phyloP scores from a whole-genome alignment of 495 filamentous ascomycete species.

The Aspergillus campestris region DNA sequence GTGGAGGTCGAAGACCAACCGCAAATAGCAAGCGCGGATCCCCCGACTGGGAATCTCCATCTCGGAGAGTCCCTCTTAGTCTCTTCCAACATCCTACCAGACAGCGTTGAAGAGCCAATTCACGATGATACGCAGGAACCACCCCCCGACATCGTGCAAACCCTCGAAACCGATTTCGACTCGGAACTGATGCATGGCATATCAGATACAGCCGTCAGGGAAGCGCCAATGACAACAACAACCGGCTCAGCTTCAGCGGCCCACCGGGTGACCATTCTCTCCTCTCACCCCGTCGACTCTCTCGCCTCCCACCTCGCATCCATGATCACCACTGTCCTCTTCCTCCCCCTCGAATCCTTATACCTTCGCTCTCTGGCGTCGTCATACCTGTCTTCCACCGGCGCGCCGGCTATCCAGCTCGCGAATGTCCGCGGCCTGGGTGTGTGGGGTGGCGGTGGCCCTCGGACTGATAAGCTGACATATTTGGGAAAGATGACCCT shows the following conservation, averaged over 20 bases:
- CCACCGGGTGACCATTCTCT: constrained; percentile 44
- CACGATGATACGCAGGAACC: constrained; percentile 14
- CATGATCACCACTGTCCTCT: constrained; percentile 32
- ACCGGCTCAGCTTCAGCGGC: constrained; percentile 7
- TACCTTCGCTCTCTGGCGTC: constrained; percentile 39
- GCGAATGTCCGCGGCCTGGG: constrained; percentile 28
- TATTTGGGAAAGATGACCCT: constrained; percentile 38
- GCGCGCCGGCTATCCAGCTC: constrained; percentile 10
- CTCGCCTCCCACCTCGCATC: constrained; percentile 37
- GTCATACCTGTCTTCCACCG: constrained; percentile 27
- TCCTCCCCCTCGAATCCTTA: constrained; percentile 41
- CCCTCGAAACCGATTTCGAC: constrained; percentile 7
- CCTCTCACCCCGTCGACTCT: constrained; percentile 37
- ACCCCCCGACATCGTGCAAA: constrained; percentile 2
- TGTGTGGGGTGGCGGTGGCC: constrained; percentile 34
- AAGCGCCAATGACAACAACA: constrained; percentile 3
- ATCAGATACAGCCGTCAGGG: constrained; percentile 11
- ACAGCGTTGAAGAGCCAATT: constrained; percentile 28
- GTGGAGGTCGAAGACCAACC: constrained; percentile 7
- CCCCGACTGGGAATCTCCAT: background rate
- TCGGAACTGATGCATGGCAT: constrained; percentile 9
- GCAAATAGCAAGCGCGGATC: background rate
- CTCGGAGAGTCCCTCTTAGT: constrained; percentile 6
- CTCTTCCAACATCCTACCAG: constrained; percentile 24
- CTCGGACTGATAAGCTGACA: constrained; percentile 25